Evolutionary conservation across 164 flowering plant genomes (phyloP), one percentile per base, ranked within the genome.

Genomic region (Berberis vulgaris): DNA sequence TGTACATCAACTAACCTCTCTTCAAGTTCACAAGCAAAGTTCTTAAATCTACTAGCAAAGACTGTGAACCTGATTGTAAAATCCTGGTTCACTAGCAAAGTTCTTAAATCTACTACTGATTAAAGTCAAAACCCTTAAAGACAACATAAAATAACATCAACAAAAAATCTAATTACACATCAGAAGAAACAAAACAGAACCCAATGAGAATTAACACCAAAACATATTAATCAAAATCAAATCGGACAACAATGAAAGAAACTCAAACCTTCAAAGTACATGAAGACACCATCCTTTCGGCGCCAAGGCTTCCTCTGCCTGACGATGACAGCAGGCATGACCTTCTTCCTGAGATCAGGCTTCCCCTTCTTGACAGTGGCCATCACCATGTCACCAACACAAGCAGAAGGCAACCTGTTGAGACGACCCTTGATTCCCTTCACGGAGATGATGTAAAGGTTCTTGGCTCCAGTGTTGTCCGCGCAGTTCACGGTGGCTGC

Each of bases 311-410:
- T 87, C 70, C 93, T 80, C 77, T 87, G 89, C 72, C 93, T 73
- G 4, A 87, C 90, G 50, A 87, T 85, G 73, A 87, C 89, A 7
- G 89, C 93, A 1, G 93, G 93, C 86, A 87, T 81, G 62, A 87
- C 94, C 78, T 87, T 87, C 81, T 87, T 85, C 71, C 90, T 73
- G 64, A 85, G 82, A 71, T 87, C 94, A 43, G 94, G 94, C 79
- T 87, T 87, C 11, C 90, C 94, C 49, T 85, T 87, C 83, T 87
- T 87, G 13, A 87, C 90, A 10, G 94, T 87, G 47, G 88, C 88
- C 93, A 87, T 87, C 45, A 87, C 89, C 93, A 85, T 87, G 65
- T 87, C 89, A 0, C 93, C 93, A 3, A 87, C 88, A 64, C 93
- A 87, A 47, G 89, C 93, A 41, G 87, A 86, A 0, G 93, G 93